Evolutionary conservation across 1,139 yeast species (phyloP).

Genomic region (Geotrichum bryndzae): DNA sequence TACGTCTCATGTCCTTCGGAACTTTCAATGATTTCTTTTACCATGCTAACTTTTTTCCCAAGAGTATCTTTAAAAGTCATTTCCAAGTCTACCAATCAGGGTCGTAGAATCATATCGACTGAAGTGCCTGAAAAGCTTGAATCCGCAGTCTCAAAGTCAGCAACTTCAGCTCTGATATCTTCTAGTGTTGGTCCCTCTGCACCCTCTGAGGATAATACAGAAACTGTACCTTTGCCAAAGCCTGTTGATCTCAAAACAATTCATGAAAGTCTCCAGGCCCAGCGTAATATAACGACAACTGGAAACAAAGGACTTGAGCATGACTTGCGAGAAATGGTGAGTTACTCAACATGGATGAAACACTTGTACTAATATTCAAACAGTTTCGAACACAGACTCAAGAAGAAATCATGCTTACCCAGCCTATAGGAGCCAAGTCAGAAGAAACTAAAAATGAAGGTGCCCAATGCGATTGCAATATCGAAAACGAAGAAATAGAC

Average conservation of each 20-base stretch:
- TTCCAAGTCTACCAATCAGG: background rate
- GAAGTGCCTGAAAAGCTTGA: background rate
- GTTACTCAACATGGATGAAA: background rate
- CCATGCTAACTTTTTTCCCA: background rate
- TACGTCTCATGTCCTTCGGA: background rate
- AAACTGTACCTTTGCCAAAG: background rate
- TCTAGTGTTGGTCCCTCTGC: background rate
- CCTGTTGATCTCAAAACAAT: background rate
- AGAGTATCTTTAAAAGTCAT: constrained; percentile 10
- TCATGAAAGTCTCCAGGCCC: background rate
- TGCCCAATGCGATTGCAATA: constrained; percentile 5
- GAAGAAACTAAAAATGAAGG: background rate
- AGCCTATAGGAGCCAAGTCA: background rate
- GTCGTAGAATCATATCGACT: background rate
- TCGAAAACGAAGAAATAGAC: background rate
- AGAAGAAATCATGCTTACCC: constrained; percentile 10
- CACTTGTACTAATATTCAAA: background rate
- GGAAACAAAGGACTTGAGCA: background rate
- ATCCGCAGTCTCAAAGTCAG: background rate
- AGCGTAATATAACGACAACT: background rate
- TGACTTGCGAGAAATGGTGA: constrained; percentile 12
- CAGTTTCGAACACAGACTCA: constrained; percentile 13
- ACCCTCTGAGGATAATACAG: background rate
- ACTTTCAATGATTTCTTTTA: background rate
- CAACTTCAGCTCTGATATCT: background rate